Conservation (phyloP, 2,329 filamentous ascomycete genomes). For the Trichophaea hybrida region DNA sequence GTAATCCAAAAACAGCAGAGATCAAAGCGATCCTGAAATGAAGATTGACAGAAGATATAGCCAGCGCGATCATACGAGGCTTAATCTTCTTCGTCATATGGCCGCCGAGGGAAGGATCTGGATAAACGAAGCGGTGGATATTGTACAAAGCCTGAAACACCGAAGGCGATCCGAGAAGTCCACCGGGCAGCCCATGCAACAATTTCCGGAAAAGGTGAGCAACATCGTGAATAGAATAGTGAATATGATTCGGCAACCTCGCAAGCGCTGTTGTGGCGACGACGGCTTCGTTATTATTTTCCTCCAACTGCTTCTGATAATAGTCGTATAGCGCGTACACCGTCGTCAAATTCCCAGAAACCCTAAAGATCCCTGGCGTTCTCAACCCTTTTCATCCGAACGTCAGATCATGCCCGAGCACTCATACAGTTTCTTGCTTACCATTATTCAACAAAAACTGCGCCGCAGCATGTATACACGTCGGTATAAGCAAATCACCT, state of each 20-base stretch:
- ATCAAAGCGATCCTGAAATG: conserved; percentile 49
- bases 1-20: conserved; percentile 51
- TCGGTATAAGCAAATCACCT: conserved; percentile 45
- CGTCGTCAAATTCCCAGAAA: conserved; percentile 42
- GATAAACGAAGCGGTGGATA: conserved; percentile 43
- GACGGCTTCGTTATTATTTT: conserved; percentile 37
- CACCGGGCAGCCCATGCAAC: conserved; percentile 48
- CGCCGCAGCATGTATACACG: conserved; percentile 51
- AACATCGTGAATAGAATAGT: conserved; percentile 47
- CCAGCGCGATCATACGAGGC: conserved; percentile 52
- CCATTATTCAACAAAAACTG: conserved; percentile 49
- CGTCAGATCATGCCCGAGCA: neutral
- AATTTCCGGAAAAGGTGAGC: conserved; percentile 53
- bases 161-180: conserved; percentile 48
- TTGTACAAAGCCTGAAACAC: conserved; percentile 49
- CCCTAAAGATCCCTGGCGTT: conserved; percentile 47
- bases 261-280: conserved; percentile 45
- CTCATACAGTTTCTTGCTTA: conserved; percentile 28
- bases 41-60: conserved; percentile 45
- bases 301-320: conserved; percentile 40
- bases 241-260: conserved; percentile 46
- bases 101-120: conserved; percentile 39
- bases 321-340: conserved; percentile 47
- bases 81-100: conserved; percentile 44
- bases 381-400: conserved; percentile 25